Evolutionary conservation across 2,329 filamentous ascomycete species (phyloP).

Genomic region (Ophiocordyceps sinensis): DNA sequence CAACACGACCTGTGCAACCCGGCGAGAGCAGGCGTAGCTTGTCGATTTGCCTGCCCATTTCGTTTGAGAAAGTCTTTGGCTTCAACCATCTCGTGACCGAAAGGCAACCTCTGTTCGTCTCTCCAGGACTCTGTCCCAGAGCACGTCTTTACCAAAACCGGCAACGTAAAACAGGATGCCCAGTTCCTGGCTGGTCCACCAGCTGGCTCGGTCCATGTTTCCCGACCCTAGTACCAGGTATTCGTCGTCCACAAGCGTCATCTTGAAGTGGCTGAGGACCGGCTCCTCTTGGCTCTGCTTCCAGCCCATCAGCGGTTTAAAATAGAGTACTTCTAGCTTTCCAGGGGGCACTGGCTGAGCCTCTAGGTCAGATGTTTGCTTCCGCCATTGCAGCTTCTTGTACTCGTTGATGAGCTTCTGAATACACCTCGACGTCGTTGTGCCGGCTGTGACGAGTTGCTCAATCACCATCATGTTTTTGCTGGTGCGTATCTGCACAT

Average conservation of each 20-base stretch:
- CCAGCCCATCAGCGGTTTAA: conserved; percentile 23
- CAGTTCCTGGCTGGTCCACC: conserved; percentile 76
- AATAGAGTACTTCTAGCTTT: conserved; percentile 43
- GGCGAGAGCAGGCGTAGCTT: no score
- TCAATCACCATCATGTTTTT: conserved; percentile 61
- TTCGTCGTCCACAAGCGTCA: conserved; percentile 56
- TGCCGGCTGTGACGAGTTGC: conserved; percentile 67
- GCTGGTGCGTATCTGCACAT: conserved; percentile 54
- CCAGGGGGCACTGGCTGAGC: conserved; percentile 28
- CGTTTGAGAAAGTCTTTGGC: no score
- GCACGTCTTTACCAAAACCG: conserved; percentile 17
- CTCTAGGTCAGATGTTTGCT: conserved; percentile 21
- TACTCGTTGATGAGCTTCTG: conserved; percentile 43
- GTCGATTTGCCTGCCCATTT: no score
- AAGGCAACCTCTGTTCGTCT: conserved; percentile 20
- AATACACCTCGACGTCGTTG: conserved; percentile 54
- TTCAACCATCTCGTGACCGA: conserved; percentile 6
- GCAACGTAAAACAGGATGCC: conserved; percentile 46
- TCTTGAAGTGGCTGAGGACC: conserved; percentile 63
- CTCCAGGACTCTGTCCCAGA: conserved; percentile 24
- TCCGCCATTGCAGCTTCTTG: conserved; percentile 12
- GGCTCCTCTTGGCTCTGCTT: conserved; percentile 35
- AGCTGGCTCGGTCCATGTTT: conserved; percentile 74
- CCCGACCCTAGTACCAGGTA: conserved; percentile 61
- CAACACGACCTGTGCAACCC: no score